A percentile compares a stretch with the other conserved stretches of the same genome.
phyloP scores from a whole-genome alignment of 352 stramenopile genomes.

The Phytophthora constricta region DNA sequence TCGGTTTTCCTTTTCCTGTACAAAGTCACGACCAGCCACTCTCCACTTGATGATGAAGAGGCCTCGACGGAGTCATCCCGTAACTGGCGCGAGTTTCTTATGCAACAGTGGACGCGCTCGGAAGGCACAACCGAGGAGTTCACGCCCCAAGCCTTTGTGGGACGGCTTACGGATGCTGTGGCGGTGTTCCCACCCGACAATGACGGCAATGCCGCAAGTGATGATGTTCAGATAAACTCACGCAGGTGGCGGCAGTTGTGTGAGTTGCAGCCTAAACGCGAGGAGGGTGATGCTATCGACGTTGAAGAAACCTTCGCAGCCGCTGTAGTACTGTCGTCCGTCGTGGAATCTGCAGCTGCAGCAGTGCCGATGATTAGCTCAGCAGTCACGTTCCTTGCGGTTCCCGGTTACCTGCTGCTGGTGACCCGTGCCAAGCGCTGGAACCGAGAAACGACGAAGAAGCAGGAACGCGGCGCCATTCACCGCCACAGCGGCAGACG shows the following conservation, averaged over 20 bases:
- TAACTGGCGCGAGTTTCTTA: conserved; percentile 66
- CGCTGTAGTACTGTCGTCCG: conserved; percentile 12
- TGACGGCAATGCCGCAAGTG: conserved; percentile 12
- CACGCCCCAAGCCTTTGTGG: conserved; percentile 72
- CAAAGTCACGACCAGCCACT: conserved; percentile 31
- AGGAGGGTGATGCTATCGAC: conserved; percentile 3
- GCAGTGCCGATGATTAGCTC: conserved; percentile 15
- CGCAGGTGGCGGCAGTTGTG: conserved; percentile 42
- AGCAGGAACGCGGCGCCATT: conserved; percentile 25
- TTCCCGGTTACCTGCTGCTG: conserved; percentile 35
- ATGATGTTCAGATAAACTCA: conserved; percentile 24
- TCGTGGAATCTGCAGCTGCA: conserved; percentile 24
- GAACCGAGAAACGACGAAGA: conserved; percentile 32
- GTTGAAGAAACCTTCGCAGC: conserved; percentile 1
- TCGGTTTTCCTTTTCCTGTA: conserved; percentile 73
- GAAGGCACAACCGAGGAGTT: conserved; percentile 54
- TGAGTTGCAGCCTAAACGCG: conserved; percentile 18
- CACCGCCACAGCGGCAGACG: conserved; percentile 27
- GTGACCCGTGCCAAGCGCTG: conserved; percentile 36
- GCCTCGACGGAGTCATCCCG: conserved; percentile 1
- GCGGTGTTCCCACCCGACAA: conserved; percentile 30
- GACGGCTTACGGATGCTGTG: conserved; percentile 55
- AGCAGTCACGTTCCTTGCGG: conserved; percentile 27
- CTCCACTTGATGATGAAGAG: not conserved
- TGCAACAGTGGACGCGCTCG: conserved; percentile 51